Conservation (phyloP, 129 eudicot genomes). For the Flaveria trinervia region DNA sequence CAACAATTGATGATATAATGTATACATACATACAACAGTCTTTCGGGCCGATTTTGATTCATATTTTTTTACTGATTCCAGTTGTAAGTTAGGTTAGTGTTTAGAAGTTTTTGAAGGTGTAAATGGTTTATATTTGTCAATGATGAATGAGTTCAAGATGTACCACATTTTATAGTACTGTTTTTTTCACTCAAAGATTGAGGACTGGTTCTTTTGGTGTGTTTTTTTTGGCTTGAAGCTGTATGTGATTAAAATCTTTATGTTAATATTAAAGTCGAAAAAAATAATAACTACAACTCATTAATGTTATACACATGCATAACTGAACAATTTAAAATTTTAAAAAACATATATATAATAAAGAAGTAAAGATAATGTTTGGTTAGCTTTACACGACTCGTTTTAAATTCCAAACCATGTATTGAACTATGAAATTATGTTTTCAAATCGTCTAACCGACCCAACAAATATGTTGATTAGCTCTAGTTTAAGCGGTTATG, state of each 20-base stretch:
- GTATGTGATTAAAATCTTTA: too few relatives aligned
- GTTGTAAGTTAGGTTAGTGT: constrained; percentile 23
- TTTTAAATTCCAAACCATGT: too few relatives aligned
- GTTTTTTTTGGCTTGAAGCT: background rate
- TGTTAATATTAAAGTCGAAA: too few relatives aligned
- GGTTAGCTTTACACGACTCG: too few relatives aligned
- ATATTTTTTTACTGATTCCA: constrained; percentile 20
- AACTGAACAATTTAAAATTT: too few relatives aligned
- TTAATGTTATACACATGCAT: too few relatives aligned
- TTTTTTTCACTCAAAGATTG: background rate
- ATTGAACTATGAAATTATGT: too few relatives aligned
- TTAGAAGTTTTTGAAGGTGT: constrained; percentile 31
- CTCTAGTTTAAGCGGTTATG: background rate
- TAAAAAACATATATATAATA: too few relatives aligned
- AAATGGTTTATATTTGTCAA: constrained; percentile 19
- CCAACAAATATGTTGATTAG: background rate
- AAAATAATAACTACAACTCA: too few relatives aligned
- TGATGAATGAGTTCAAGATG: constrained; percentile 26
- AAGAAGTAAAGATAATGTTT: too few relatives aligned
- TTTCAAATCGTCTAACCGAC: background rate
- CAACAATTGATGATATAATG: constrained; percentile 16
- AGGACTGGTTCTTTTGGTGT: background rate
- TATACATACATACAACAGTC: constrained; percentile 25
- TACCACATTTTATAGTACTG: background rate
- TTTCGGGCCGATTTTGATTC: constrained; percentile 26